Evolutionary conservation across 805 yeast genomes (phyloP).

Genomic region (Yamadazyma tumulicola): DNA sequence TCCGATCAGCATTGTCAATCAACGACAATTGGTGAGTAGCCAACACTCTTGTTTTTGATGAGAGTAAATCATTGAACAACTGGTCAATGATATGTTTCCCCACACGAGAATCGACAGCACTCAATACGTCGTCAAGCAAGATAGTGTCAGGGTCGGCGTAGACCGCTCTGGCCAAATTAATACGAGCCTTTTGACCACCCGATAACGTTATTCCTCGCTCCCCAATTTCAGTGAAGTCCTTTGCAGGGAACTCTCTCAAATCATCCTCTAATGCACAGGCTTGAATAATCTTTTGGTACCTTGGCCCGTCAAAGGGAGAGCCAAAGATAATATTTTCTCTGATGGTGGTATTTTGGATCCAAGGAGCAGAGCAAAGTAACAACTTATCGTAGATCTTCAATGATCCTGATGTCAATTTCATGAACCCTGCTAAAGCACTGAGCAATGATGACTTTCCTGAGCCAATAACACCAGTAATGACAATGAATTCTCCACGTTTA

Average conservation of each 20-base stretch:
- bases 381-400: conserved; percentile 25
- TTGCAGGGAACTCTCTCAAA: conserved; percentile 29
- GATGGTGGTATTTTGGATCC: conserved; percentile 44
- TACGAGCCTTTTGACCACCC: conserved; percentile 46
- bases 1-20: conserved; percentile 35
- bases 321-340: conserved; percentile 40
- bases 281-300: conserved; percentile 25
- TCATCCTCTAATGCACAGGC: conserved; percentile 43
- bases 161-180: conserved; percentile 42
- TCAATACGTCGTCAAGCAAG: conserved; percentile 42
- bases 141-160: conserved; percentile 31
- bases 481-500: conserved; percentile 33
- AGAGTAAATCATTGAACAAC: conserved; percentile 32
- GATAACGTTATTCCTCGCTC: conserved; percentile 44
- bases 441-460: conserved; percentile 42
- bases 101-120: conserved; percentile 43
- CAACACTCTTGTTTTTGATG: conserved; percentile 32
- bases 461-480: conserved; percentile 42
- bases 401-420: conserved; percentile 28
- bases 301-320: conserved; percentile 22
- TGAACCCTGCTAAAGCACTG: conserved; percentile 37
- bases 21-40: conserved; percentile 44
- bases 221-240: conserved; percentile 42
- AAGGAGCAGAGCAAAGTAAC: conserved; percentile 35
- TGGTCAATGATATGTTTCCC: conserved; percentile 38